Evolutionary conservation across 2,329 filamentous ascomycete species (phyloP), one percentile per base, ranked within the genome.

Genomic region (Calycina herbarum): DNA sequence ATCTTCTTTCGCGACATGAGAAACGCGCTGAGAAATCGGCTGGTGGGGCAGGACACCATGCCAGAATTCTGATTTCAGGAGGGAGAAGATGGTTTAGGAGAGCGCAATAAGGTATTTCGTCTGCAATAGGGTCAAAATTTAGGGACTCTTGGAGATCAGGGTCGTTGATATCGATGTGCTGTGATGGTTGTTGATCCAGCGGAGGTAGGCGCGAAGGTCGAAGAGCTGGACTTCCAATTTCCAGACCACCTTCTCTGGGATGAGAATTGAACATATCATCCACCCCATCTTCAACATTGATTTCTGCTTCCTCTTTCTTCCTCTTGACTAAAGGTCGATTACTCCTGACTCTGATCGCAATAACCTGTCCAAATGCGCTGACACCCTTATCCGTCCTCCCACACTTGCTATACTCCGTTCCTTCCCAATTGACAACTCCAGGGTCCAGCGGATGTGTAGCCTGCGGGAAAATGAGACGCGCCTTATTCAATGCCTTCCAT

Each of bases 281-380:
- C 15, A 61, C 27, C 27, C 40, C 63, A 20, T 64, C 48, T 15
- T 40, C 63, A 3, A 51, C 57, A 6, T 73, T 66, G 7, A 60
- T 68, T 11, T 29, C 66, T 5, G 59, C 70, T 20, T 51, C 71
- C 5, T 45, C 56, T 7, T 62, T 59, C 61, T 70, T 75, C 64
- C 58, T 71, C 68, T 70, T 77, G 64, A 78, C 78, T 61, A 89
- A 74, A 0, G 92, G 92, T 70, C 85, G 82, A 72, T 90, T 91
- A 78, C 94, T 97, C 75, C 94, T 84, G 17, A 99, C 89, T 64
- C 90, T 82, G 51, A 99, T 80, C 0, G 89, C 91, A 74, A 99
- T 88, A 65, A 99, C 95, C 80, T 99, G 95, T 0, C 95, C 95
- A 80, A 99, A 99, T 2, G 95, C 94, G 78, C 93, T 97, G 42